A percentile compares a stretch with the other conserved stretches of the same genome.
These are phyloP conservation scores for Carex littledalei DNA, from an alignment of 176 grass and related monocot genomes.

Conservation along the genomic window DNA sequence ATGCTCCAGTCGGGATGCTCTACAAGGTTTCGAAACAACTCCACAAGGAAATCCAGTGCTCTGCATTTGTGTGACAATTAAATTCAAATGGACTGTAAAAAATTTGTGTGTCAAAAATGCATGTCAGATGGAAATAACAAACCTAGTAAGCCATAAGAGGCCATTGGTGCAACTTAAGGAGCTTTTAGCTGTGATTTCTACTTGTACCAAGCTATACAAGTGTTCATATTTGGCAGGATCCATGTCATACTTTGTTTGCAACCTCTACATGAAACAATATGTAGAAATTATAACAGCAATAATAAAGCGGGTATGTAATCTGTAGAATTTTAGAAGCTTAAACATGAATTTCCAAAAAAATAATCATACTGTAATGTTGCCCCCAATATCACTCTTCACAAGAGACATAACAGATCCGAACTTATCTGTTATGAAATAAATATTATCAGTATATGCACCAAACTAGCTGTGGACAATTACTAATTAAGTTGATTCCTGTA, in stretches of 20 bases:
- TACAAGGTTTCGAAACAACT: slow-evolving; percentile 57
- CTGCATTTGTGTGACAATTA: slow-evolving; percentile 17
- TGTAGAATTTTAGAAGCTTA: not conserved
- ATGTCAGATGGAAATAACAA: not conserved
- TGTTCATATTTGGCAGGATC: slow-evolving; percentile 64
- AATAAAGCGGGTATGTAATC: not conserved
- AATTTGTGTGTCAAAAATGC: not conserved
- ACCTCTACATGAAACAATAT: slow-evolving; percentile 37
- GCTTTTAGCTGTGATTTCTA: slow-evolving; percentile 59
- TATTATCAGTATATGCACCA: not conserved
- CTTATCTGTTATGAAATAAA: slow-evolving; percentile 43
- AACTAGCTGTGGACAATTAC: not conserved
- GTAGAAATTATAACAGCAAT: not conserved
- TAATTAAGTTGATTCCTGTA: not conserved
- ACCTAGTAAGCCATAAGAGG: slow-evolving; percentile 86
- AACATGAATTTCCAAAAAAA: not conserved
- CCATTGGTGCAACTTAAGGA: slow-evolving; percentile 69
- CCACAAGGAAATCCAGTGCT: slow-evolving; percentile 83
- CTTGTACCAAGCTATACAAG: slow-evolving; percentile 62
- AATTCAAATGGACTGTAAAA: not conserved
- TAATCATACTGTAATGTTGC: slow-evolving; percentile 64
- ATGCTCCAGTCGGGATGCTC: slow-evolving; percentile 64
- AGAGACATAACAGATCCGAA: slow-evolving; percentile 78
- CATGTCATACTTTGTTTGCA: slow-evolving; percentile 61
- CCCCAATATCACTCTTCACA: slow-evolving; percentile 73